These are phyloP conservation scores for Candida dendrica DNA, from an alignment of 805 yeast genomes.

Conservation along the genomic window DNA sequence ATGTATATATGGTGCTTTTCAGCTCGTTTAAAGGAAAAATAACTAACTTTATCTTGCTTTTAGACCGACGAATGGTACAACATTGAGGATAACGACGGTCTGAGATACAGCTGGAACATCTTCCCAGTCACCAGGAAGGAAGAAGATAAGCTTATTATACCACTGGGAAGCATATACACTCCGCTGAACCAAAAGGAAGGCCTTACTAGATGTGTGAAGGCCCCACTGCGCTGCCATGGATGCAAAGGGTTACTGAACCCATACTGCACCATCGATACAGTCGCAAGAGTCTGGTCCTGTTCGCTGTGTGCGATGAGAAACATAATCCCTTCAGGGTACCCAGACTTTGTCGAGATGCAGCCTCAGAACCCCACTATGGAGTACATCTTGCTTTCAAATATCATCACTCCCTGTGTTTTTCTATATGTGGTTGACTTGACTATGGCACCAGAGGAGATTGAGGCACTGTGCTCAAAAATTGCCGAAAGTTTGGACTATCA, in stretches of 20 bases:
- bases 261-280: slow-evolving; percentile 67
- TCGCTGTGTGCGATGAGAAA: slow-evolving; percentile 71
- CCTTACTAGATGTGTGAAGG: slow-evolving; percentile 67
- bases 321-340: slow-evolving; percentile 60
- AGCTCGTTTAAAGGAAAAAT: too few relatives aligned
- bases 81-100: slow-evolving; percentile 61
- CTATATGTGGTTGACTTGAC: slow-evolving; percentile 79
- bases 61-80: slow-evolving; percentile 15
- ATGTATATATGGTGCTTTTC: background rate
- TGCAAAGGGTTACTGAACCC: slow-evolving; percentile 85
- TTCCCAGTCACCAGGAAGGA: slow-evolving; percentile 85
- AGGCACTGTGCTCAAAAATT: slow-evolving; percentile 67
- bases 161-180: slow-evolving; percentile 85
- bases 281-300: slow-evolving; percentile 75
- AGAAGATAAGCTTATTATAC: slow-evolving; percentile 83
- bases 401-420: slow-evolving; percentile 74
- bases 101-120: slow-evolving; percentile 70
- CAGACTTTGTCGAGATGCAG: slow-evolving; percentile 47
- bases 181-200: slow-evolving; percentile 76
- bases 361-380: slow-evolving; percentile 67
- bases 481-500: slow-evolving; percentile 60
- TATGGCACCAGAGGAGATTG: slow-evolving; percentile 76
- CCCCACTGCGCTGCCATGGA: slow-evolving; percentile 68
- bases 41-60: too few relatives aligned
- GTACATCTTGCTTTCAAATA: slow-evolving; percentile 57